Percentiles rank a stretch among this genome's conserved stretches.
phyloP scores from a whole-genome alignment of 257 asterid genomes.

The Mitragyna speciosa region DNA sequence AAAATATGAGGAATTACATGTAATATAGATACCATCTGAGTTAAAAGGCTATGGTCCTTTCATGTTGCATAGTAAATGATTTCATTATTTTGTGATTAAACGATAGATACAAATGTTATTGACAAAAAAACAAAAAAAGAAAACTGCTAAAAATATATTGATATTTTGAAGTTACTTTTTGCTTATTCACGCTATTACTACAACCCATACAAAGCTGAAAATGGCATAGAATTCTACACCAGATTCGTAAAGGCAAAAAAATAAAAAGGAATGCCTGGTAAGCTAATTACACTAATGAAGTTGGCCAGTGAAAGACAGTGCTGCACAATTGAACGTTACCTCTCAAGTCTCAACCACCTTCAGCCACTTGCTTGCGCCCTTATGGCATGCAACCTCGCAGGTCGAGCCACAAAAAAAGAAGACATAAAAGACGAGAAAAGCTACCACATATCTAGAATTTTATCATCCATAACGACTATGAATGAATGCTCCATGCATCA shows the following conservation, averaged over 20 bases:
- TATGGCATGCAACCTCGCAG: slow-evolving; percentile 21
- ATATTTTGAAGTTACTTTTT: too few relatives aligned
- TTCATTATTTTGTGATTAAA: too few relatives aligned
- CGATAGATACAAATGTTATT: too few relatives aligned
- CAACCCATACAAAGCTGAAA: not conserved
- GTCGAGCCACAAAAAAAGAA: slow-evolving; percentile 10
- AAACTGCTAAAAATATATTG: too few relatives aligned
- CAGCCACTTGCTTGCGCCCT: not conserved
- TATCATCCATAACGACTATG: slow-evolving; percentile 6
- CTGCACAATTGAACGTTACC: not conserved
- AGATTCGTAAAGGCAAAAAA: not conserved
- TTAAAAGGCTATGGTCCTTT: too few relatives aligned
- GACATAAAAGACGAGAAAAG: not conserved
- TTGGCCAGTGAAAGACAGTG: not conserved
- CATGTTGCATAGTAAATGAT: too few relatives aligned
- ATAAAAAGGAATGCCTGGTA: not conserved
- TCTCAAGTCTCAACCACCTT: not conserved
- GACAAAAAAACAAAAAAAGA: too few relatives aligned
- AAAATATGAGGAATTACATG: not conserved
- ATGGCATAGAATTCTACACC: slow-evolving; percentile 12
- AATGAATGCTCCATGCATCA: not conserved
- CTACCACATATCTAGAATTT: not conserved
- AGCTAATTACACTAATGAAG: not conserved
- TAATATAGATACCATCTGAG: not conserved
- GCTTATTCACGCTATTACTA: not conserved